Evolutionary conservation across 2,329 filamentous ascomycete species (phyloP).

Genomic region (Calonectria ilicicola): DNA sequence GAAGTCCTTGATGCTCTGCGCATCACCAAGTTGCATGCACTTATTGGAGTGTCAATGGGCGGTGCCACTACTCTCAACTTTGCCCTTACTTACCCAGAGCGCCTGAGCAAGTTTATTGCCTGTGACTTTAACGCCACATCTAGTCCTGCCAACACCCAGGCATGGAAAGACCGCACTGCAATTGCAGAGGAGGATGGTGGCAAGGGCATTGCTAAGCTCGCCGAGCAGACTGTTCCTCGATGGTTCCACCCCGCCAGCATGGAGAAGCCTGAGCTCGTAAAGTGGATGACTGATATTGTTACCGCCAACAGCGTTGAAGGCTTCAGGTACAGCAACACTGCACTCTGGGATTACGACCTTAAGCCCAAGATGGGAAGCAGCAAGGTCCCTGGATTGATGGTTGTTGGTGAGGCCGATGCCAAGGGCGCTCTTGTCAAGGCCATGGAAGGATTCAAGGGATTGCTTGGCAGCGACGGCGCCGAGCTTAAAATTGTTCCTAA

Average conservation of each 20-base stretch:
- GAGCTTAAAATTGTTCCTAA: constrained; percentile 74
- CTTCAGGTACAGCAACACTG: constrained; percentile 75
- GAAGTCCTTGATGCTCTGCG: constrained; percentile 76
- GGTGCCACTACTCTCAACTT: constrained; percentile 83
- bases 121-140: constrained; percentile 84
- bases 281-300: constrained; percentile 76
- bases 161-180: constrained; percentile 82
- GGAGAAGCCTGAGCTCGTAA: constrained; percentile 59
- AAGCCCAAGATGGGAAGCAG: constrained; percentile 65
- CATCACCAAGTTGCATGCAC: constrained; percentile 72
- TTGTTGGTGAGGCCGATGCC: constrained; percentile 80
- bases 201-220: constrained; percentile 73
- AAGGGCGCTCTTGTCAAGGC: constrained; percentile 78
- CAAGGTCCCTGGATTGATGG: constrained; percentile 72
- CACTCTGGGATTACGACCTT: constrained; percentile 79
- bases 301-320: constrained; percentile 76
- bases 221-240: constrained; percentile 76
- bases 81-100: constrained; percentile 72
- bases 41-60: constrained; percentile 85
- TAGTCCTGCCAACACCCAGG: constrained; percentile 79
- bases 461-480: constrained; percentile 65
- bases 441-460: constrained; percentile 79
- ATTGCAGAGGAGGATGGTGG: constrained; percentile 71
- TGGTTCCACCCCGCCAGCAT: constrained; percentile 79
- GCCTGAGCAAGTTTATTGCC: constrained; percentile 72